Base-by-base conservation (phyloP, 495 filamentous ascomycete species). In the Massariosphaeria phaeospora region DNA sequence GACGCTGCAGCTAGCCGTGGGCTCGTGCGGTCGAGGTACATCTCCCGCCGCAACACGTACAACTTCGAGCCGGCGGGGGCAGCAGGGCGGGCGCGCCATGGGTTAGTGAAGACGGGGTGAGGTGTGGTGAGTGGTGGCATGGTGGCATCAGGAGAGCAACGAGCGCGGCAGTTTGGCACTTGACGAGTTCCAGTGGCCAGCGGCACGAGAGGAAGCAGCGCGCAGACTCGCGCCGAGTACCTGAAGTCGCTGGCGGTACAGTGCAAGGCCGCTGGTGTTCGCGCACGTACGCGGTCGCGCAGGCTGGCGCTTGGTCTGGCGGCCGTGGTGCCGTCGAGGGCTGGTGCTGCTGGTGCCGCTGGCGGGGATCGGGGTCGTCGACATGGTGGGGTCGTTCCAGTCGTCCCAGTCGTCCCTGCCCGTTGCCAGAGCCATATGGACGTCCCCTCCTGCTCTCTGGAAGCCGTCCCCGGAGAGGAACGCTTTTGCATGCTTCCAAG, bases 1-100 rank as follows among this genome's bases (percentile, higher is more conserved):
- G 45, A n/a, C n/a, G 18, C 51, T 53, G 49, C 49, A 53, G 40
- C 40, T 38, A 54, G 29, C 51, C 41, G 30, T 40, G 8, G 39
- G 51, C 51, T 54, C 51, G 51, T 54, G 51, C 51, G 18, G 29
- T 24, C 10, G 18, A 17, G 20, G 48, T 41, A 51, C 48, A 39
- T 51, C 48, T 39, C 48, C 34, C 48, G 48, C 33, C 21, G 8
- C 40, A 43, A 12, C 40, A 21, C 13, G 40, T 33, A 17, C n/a
- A 7, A 15, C 15, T 13, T 49, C 46, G 30, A 31, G 17, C 17
- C 36, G 36, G n/a, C 30, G 30, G 30, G 9, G 30, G n/a, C n/a
- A n/a, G n/a, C 8, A 8, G n/a, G 9, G 8, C 30, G 30, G 30
- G 30, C 30, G 30, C 30, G n/a, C n/a, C n/a, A n/a, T n/a, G n/a